Percentiles rank a stretch among this genome's conserved stretches.
phyloP scores from a whole-genome alignment of 495 filamentous ascomycete genomes.

The Penicillium steckii region DNA sequence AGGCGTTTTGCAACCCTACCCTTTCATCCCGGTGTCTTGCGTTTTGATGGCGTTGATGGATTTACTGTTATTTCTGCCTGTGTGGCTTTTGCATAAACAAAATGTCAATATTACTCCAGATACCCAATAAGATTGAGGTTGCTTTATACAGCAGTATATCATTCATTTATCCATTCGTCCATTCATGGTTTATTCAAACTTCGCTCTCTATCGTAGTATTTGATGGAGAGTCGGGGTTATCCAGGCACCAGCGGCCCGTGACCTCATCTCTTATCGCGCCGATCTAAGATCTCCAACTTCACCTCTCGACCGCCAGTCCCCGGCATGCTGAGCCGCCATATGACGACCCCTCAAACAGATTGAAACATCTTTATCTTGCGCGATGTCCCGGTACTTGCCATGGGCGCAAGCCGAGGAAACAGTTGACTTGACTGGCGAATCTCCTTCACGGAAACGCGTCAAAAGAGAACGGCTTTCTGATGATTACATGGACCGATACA shows the following conservation, averaged over 20 bases:
- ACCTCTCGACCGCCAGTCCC: not conserved
- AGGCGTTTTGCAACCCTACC: slow-evolving; percentile 22
- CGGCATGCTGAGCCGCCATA: not conserved
- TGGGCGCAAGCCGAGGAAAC: slow-evolving; percentile 27
- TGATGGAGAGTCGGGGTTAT: too few relatives aligned
- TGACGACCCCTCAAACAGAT: not conserved
- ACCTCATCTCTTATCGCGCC: slow-evolving; percentile 28
- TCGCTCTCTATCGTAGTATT: too few relatives aligned
- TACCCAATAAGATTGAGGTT: slow-evolving; percentile 20
- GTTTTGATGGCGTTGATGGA: slow-evolving; percentile 14
- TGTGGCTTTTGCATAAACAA: slow-evolving; percentile 9
- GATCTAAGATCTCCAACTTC: slow-evolving; percentile 4
- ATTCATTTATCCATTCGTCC: too few relatives aligned
- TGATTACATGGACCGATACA: slow-evolving; percentile 16
- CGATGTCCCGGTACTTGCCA: slow-evolving; percentile 46
- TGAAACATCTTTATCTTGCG: too few relatives aligned
- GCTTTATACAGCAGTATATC: too few relatives aligned
- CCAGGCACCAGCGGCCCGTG: slow-evolving; percentile 12
- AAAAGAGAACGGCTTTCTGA: slow-evolving; percentile 17
- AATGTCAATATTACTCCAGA: slow-evolving; percentile 16
- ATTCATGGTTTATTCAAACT: too few relatives aligned
- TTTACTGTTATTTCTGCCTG: slow-evolving; percentile 1
- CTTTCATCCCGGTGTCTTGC: slow-evolving; percentile 6
- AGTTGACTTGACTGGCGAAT: slow-evolving; percentile 11
- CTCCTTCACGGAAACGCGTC: slow-evolving; percentile 26